These are phyloP conservation scores for Metschnikowia matae DNA, from an alignment of 805 yeast species.

Conservation along the genomic window DNA sequence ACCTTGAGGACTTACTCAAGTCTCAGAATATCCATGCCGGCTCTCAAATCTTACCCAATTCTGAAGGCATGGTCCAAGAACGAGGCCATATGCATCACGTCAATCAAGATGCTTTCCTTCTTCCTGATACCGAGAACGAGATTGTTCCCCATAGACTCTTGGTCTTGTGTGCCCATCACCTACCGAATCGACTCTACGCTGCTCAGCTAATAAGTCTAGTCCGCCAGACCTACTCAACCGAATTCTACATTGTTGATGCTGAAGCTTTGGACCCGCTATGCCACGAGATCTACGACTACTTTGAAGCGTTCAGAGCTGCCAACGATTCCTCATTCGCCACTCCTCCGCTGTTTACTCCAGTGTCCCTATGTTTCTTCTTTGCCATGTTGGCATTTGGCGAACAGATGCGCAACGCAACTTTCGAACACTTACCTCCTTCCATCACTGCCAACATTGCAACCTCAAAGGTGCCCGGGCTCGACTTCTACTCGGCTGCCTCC, in stretches of 20 bases:
- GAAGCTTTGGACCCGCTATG: constrained; percentile 17
- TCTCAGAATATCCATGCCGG: constrained; percentile 10
- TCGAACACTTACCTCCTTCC: constrained; percentile 9
- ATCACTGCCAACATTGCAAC: constrained; percentile 6
- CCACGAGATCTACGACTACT: constrained; percentile 15
- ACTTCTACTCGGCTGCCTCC: constrained; percentile 29
- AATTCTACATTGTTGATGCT: constrained; percentile 32
- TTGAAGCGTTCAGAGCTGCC: background rate
- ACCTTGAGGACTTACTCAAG: constrained; percentile 23
- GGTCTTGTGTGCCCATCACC: constrained; percentile 17
- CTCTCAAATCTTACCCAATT: background rate
- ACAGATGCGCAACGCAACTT: constrained; percentile 23
- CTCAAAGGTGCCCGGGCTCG: constrained; percentile 31
- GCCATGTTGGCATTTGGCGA: constrained; percentile 37
- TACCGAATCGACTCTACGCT: constrained; percentile 26
- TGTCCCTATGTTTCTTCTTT: constrained; percentile 29
- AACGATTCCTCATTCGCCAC: constrained; percentile 3
- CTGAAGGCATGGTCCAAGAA: constrained; percentile 7
- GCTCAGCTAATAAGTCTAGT: constrained; percentile 24
- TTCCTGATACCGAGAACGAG: constrained; percentile 27
- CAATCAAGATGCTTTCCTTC: constrained; percentile 21
- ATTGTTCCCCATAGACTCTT: constrained; percentile 22
- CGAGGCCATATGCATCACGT: constrained; percentile 5
- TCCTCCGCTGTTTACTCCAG: constrained; percentile 12
- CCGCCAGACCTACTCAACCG: constrained; percentile 28